Percentiles rank a stretch among this genome's conserved stretches.
These are phyloP conservation scores for Mycena albidolilacea DNA, from an alignment of 768 basidiomycete species.

Conservation along the genomic window DNA sequence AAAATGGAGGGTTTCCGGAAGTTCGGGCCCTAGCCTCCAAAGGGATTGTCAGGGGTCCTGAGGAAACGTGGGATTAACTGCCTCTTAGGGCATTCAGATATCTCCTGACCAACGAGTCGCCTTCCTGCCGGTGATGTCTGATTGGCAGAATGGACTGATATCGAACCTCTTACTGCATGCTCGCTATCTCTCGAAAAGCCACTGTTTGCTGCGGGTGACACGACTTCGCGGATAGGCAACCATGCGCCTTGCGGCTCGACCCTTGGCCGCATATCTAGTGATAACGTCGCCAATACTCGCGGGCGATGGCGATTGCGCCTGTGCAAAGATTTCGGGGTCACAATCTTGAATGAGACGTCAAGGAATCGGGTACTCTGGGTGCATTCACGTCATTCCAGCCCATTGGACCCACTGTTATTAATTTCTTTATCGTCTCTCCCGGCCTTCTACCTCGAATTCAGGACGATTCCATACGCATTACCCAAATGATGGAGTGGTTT, in stretches of 20 bases:
- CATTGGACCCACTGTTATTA: constrained; percentile 10
- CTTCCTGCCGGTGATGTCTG: too few relatives aligned
- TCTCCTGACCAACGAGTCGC: too few relatives aligned
- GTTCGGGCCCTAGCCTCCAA: too few relatives aligned
- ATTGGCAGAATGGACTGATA: background rate
- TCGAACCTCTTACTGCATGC: constrained; percentile 6
- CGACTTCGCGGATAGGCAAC: background rate
- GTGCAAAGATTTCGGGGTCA: background rate
- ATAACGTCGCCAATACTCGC: background rate
- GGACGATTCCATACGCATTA: constrained; percentile 14
- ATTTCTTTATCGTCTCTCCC: constrained; percentile 3
- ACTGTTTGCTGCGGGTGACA: background rate
- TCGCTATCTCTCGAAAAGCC: background rate
- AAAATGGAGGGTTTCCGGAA: too few relatives aligned
- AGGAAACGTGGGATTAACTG: too few relatives aligned
- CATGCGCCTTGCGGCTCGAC: background rate
- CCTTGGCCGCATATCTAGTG: background rate
- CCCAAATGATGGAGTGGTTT: background rate
- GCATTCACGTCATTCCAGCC: constrained; percentile 21
- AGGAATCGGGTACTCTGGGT: background rate
- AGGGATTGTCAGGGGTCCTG: too few relatives aligned
- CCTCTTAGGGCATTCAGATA: too few relatives aligned
- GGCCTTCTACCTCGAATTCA: background rate
- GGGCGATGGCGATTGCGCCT: too few relatives aligned
- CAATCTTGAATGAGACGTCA: constrained; percentile 19